Evolutionary conservation across 441 rosid genomes (phyloP).

Genomic region (Hypseocharis bilobata): DNA sequence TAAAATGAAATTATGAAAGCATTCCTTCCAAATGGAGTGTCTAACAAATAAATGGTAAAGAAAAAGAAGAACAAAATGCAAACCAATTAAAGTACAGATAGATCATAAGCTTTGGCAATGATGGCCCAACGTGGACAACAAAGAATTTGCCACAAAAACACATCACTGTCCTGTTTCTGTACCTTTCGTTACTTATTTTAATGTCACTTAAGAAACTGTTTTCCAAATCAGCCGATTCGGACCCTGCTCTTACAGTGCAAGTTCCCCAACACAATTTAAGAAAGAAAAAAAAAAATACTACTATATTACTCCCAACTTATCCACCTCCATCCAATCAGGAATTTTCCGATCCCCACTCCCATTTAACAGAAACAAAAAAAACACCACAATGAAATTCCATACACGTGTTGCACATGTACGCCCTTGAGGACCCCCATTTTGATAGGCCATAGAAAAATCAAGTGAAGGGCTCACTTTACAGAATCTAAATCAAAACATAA

Average conservation of each 20-base stretch:
- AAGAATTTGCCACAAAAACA: constrained; percentile 8
- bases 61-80: neutral
- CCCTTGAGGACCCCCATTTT: neutral
- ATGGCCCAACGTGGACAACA: constrained; percentile 14
- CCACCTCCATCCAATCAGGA: constrained; percentile 12
- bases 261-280: constrained; percentile 20
- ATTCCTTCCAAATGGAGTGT: neutral
- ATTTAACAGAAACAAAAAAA: constrained; percentile 7
- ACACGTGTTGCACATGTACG: constrained; percentile 1
- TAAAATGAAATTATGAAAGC: neutral
- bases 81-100: constrained; percentile 2
- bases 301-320: constrained; percentile 21
- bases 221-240: constrained; percentile 26
- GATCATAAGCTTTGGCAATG: constrained; percentile 10
- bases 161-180: constrained; percentile 18
- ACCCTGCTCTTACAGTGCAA: constrained; percentile 24
- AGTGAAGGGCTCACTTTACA: neutral
- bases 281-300: too few species aligned
- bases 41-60: too few species aligned
- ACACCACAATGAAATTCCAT: neutral
- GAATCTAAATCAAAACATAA: neutral
- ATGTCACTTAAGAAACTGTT: constrained; percentile 11
- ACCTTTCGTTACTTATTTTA: constrained; percentile 9
- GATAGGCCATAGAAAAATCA: neutral
- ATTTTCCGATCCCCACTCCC: constrained; percentile 18